These are phyloP conservation scores for Penicillium palitans DNA, from an alignment of 2,329 filamentous ascomycete species.

Conservation along the genomic window DNA sequence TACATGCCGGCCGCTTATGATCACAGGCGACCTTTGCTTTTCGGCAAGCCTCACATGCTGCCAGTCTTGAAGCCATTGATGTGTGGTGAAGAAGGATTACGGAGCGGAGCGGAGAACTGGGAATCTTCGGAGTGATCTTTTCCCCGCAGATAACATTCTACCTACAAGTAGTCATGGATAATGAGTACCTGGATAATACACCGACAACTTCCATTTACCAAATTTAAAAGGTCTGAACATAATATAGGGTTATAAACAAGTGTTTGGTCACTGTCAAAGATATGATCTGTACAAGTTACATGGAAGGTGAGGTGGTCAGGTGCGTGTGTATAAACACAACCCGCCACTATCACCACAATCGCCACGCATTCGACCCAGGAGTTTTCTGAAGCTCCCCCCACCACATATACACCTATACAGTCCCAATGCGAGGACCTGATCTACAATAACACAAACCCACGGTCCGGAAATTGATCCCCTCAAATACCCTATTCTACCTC, in stretches of 20 bases:
- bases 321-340: background rate
- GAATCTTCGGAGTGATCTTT: constrained; percentile 7
- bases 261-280: background rate
- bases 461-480: too few relatives aligned
- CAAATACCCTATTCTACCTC: background rate
- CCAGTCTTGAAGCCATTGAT: constrained; percentile 24
- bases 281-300: background rate
- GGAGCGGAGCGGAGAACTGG: constrained; percentile 21
- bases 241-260: background rate
- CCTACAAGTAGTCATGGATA: background rate
- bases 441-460: background rate
- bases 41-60: constrained; percentile 29
- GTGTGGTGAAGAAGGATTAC: constrained; percentile 2
- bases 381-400: constrained; percentile 13
- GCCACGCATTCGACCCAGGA: constrained; percentile 4
- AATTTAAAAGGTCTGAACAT: fast-evolving
- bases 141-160: background rate
- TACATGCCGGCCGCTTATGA: constrained; percentile 25
- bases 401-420: constrained; percentile 3
- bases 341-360: constrained; percentile 5
- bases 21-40: constrained; percentile 28
- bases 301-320: background rate
- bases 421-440: constrained; percentile 1
- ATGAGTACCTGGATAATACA: background rate
- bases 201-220: background rate